Percentiles rank a stretch among this genome's conserved stretches.
phyloP scores from a whole-genome alignment of 164 flowering plant species.

The Piper longum region DNA sequence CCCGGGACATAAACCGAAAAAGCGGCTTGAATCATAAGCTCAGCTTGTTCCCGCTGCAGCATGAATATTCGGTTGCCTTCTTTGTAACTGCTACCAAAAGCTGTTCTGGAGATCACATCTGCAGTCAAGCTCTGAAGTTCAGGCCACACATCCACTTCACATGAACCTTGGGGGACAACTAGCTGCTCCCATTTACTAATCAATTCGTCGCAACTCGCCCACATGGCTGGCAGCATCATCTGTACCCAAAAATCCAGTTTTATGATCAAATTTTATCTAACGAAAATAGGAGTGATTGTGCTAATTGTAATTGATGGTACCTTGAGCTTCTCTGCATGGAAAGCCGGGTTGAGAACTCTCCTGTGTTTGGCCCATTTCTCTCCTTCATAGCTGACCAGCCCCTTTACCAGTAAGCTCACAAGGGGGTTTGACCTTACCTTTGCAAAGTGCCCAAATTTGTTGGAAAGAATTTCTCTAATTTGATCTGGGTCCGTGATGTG shows the following conservation, averaged over 20 bases:
- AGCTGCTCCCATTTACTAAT: slow-evolving; percentile 3
- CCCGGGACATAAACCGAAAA: background rate
- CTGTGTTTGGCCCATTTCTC: background rate
- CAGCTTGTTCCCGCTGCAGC: background rate
- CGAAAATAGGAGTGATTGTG: no score
- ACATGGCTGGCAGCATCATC: slow-evolving; percentile 7
- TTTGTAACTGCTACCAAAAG: slow-evolving; percentile 5
- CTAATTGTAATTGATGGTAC: background rate
- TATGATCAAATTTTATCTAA: background rate
- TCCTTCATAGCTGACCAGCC: background rate
- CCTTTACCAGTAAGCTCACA: background rate
- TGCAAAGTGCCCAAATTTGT: background rate
- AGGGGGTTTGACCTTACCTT: background rate
- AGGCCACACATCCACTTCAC: slow-evolving; percentile 9
- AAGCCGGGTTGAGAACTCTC: background rate
- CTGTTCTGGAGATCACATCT: slow-evolving; percentile 9
- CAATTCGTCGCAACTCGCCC: slow-evolving; percentile 3
- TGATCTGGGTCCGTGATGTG: background rate
- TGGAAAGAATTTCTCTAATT: background rate
- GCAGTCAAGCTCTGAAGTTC: slow-evolving; percentile 3
- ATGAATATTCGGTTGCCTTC: slow-evolving; percentile 2
- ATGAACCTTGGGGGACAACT: background rate
- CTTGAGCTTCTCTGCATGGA: background rate
- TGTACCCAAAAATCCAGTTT: background rate
- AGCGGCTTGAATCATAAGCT: background rate